Evolutionary conservation across 1,284 basidiomycete species (phyloP).

Genomic region (Abortiporus biennis): DNA sequence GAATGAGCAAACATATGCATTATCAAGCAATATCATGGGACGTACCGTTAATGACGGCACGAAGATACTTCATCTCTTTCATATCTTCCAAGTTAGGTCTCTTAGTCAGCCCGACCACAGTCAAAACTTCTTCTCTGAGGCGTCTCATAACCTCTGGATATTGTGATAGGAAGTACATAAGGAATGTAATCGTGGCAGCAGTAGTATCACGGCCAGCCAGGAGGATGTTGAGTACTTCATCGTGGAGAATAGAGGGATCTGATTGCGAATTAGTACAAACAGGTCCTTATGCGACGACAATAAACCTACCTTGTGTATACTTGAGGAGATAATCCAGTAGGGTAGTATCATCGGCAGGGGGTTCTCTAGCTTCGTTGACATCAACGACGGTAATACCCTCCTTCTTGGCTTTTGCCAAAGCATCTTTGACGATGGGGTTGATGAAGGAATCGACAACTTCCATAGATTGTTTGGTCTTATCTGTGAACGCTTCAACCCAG

Average conservation of each 20-base stretch:
- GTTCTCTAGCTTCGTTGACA: slow-evolving; percentile 13
- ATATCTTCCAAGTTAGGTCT: slow-evolving; percentile 35
- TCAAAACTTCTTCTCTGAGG: slow-evolving; percentile 36
- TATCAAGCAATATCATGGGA: slow-evolving; percentile 18
- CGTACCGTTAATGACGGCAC: slow-evolving; percentile 8
- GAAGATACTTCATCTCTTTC: slow-evolving; percentile 17
- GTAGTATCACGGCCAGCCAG: slow-evolving; percentile 37
- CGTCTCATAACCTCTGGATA: slow-evolving; percentile 29
- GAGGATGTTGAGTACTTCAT: slow-evolving; percentile 35
- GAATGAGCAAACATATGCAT: slow-evolving; percentile 23
- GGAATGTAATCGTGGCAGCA: slow-evolving; percentile 30
- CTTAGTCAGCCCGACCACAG: slow-evolving; percentile 25
- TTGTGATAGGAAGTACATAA: slow-evolving; percentile 34
- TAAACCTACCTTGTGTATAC: slow-evolving; percentile 21
- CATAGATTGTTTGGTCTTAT: slow-evolving; percentile 31
- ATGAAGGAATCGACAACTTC: slow-evolving; percentile 32
- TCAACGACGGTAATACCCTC: slow-evolving; percentile 11
- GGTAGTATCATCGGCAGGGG: slow-evolving; percentile 27
- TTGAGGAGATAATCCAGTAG: slow-evolving; percentile 34
- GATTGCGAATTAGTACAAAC: neutral
- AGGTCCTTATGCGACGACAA: neutral
- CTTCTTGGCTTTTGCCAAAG: slow-evolving; percentile 25
- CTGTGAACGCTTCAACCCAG: slow-evolving; percentile 33
- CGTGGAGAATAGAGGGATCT: slow-evolving; percentile 23
- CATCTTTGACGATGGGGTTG: slow-evolving; percentile 37